Base-by-base conservation (phyloP, 106 monocot species). In the Triglochin maritima region DNA sequence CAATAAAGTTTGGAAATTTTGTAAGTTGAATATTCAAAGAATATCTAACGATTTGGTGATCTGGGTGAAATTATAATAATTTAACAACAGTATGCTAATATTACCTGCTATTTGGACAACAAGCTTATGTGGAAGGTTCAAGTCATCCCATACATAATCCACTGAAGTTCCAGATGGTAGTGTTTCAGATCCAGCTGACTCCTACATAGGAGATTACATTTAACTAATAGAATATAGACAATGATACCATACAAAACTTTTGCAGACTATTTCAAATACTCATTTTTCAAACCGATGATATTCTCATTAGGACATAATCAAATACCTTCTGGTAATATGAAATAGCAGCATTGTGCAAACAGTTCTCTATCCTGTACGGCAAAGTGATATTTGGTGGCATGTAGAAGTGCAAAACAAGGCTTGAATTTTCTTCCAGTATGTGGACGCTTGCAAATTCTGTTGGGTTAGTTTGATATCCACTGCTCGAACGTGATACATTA, bases 281-380 rank as follows among this genome's bases (percentile, higher is more conserved):
- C 29, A 29, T 29, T 29, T 29, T 29, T 29, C 29, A 29, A 29
- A 29, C 29, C 29, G 1, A 29, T 29, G 29, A 29, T 1, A 29
- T 29, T 29, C 29, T 29, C 29, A 29, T 29, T 0, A 29, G 29
- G 29, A 1, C 29, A 29, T 29, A 29, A 29, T 29, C 29, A 29
- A 29, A 29, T 29, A 93, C 93, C 89, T 93, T 89, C 76, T 93
- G 93, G 74, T 81, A 79, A 59, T 80, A 89, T 66, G 80, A 74
- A 10, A 93, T 71, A 56, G 89, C 78, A 72, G 68, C 9, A 54
- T 73, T 81, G 62, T 14, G 69, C 66, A 89, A 74, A 60, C 45
- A 71, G 79, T 93, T 93, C 60, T 93, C 88, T 56, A 93, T 86
- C 8, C 93, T 79, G 60, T 93, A 93, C 51, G 93, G 93, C 64